A percentile compares a stretch with the other conserved stretches of the same genome.
Conservation (phyloP, 1,284 basidiomycete species). For the Cryptococcus sp. region DNA sequence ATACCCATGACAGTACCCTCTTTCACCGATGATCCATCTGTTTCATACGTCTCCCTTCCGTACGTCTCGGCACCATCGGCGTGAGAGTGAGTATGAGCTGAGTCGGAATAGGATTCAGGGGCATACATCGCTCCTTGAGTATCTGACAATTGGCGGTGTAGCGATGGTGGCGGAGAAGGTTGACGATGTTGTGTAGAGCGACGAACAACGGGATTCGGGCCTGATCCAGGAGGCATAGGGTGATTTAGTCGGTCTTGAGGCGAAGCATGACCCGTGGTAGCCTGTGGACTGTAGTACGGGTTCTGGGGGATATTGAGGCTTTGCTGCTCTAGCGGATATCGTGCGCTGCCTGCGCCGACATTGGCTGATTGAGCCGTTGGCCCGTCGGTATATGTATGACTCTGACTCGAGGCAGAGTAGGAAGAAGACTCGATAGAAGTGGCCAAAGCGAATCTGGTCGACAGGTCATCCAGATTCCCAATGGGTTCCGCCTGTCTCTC, state of each 20-base stretch:
- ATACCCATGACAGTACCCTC: conserved; percentile 22
- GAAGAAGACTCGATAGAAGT: neutral
- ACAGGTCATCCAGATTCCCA: neutral
- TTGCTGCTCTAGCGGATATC: neutral
- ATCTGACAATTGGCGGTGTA: neutral
- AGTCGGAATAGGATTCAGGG: conserved; percentile 7
- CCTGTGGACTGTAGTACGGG: neutral
- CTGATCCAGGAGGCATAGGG: neutral
- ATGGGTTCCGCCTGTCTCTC: neutral
- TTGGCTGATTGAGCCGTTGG: no score
- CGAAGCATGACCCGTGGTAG: neutral
- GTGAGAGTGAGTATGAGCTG: neutral
- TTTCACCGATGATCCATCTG: conserved; percentile 7
- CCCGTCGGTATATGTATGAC: no score
- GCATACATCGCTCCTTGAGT: conserved; percentile 9
- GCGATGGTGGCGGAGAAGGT: neutral
- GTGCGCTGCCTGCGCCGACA: neutral
- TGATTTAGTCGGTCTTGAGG: neutral
- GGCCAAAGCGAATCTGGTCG: neutral
- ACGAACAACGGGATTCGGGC: neutral
- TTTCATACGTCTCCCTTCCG: conserved; percentile 5
- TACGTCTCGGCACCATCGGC: neutral
- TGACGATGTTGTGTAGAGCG: neutral
- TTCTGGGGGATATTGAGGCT: neutral
- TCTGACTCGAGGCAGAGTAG: no score